Conservation (phyloP, 805 yeast genomes). For the Metschnikowia anglica region DNA sequence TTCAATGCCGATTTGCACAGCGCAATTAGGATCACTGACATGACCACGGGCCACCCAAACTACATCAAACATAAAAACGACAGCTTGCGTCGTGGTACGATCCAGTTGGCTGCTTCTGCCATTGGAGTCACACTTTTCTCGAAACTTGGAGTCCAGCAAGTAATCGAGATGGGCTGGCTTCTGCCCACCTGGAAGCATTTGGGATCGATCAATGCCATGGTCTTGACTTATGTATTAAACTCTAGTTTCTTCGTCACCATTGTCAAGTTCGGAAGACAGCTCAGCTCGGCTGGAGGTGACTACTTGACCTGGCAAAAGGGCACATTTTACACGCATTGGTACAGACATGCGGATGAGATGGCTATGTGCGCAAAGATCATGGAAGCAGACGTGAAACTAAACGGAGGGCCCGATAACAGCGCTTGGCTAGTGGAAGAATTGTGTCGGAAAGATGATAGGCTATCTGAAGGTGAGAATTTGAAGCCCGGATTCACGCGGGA, state of each 20-base stretch:
- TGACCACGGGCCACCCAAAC: conserved; percentile 57
- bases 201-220: conserved; percentile 48
- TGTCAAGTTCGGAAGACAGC: conserved; percentile 41
- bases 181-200: conserved; percentile 38
- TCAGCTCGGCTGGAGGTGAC: conserved; percentile 49
- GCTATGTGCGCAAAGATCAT: conserved; percentile 62
- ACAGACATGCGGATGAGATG: conserved; percentile 64
- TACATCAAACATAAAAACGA: conserved; percentile 41
- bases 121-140: conserved; percentile 36
- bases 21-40: conserved; percentile 58
- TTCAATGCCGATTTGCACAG: conserved; percentile 55
- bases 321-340: conserved; percentile 63
- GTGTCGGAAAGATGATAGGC: conserved; percentile 32
- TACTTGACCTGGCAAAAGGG: conserved; percentile 63
- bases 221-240: conserved; percentile 40
- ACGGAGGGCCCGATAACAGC: conserved; percentile 36
- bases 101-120: conserved; percentile 33
- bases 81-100: conserved; percentile 30
- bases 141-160: conserved; percentile 42
- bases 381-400: conserved; percentile 60
- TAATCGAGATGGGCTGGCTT: conserved; percentile 40
- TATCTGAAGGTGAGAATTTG: conserved; percentile 27
- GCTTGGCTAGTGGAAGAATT: conserved; percentile 38
- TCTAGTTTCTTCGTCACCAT: conserved; percentile 42
- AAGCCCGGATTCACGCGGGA: conserved; percentile 37